A percentile compares a stretch with the other conserved stretches of the same genome.
phyloP scores from a whole-genome alignment of 2,329 filamentous ascomycete species.

The Cladophialophora yegresii region DNA sequence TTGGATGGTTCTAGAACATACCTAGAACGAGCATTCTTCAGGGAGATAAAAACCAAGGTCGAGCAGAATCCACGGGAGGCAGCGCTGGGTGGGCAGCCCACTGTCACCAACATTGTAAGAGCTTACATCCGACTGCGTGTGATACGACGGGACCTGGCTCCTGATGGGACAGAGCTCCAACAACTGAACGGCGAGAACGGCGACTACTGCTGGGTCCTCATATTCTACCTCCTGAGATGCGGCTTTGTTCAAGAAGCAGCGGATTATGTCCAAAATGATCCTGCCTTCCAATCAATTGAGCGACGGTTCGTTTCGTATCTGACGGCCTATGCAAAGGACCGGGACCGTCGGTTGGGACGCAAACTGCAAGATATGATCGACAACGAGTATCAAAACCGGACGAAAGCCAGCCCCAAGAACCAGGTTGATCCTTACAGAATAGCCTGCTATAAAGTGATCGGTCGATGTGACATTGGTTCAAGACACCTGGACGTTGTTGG shows the following conservation, averaged over 20 bases:
- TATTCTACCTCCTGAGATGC: constrained; percentile 86
- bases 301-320: constrained; percentile 87
- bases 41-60: constrained; percentile 74
- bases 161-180: constrained; percentile 78
- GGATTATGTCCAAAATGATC: constrained; percentile 78
- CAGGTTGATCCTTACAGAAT: constrained; percentile 92
- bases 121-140: constrained; percentile 84
- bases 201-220: constrained; percentile 80
- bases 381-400: constrained; percentile 83
- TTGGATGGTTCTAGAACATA: constrained; percentile 76
- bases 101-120: constrained; percentile 84
- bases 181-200: constrained; percentile 68
- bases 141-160: constrained; percentile 77
- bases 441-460: constrained; percentile 97
- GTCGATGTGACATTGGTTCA: constrained; percentile 66
- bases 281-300: constrained; percentile 85
- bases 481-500: constrained; percentile 60
- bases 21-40: constrained; percentile 78
- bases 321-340: constrained; percentile 74
- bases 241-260: constrained; percentile 83
- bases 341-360: constrained; percentile 73
- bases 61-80: constrained; percentile 84
- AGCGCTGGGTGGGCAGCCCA: constrained; percentile 83
- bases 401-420: constrained; percentile 79
- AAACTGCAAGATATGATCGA: constrained; percentile 85